Percentiles rank a stretch among this genome's conserved stretches.
Conservation (phyloP, 768 basidiomycete genomes). For the Royoungia palumana region DNA sequence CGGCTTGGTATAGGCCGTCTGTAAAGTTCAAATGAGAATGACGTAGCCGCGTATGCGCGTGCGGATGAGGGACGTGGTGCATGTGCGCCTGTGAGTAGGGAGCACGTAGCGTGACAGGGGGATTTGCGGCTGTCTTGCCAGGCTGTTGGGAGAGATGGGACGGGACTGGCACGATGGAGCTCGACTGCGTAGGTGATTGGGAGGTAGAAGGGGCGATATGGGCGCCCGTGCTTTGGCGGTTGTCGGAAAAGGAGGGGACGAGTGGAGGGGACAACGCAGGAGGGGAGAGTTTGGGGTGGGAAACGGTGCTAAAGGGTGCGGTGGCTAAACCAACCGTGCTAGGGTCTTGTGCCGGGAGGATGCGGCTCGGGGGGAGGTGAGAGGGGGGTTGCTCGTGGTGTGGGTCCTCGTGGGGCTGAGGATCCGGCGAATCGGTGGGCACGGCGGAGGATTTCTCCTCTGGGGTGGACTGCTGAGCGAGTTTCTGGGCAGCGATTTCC, state of each 20-base stretch:
- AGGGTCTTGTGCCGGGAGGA: conserved; percentile 17
- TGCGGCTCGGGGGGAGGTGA: conserved; percentile 15
- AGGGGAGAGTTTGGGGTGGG: conserved; percentile 25
- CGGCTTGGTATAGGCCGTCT: conserved; percentile 35
- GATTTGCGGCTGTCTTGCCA: conserved; percentile 31
- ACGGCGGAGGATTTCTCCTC: conserved; percentile 19
- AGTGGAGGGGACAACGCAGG: conserved; percentile 20
- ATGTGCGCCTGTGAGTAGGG: conserved; percentile 60
- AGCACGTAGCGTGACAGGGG: conserved; percentile 50
- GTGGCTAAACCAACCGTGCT: conserved; percentile 9
- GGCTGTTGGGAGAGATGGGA: conserved; percentile 23
- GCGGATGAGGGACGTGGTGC: conserved; percentile 80
- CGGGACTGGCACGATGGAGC: conserved; percentile 12
- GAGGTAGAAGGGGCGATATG: too few species aligned
- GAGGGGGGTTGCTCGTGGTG: conserved; percentile 12
- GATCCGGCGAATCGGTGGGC: conserved; percentile 18
- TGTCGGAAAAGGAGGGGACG: conserved; percentile 16
- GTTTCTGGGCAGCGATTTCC: conserved; percentile 84
- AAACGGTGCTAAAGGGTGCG: conserved; percentile 14
- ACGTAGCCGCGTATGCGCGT: conserved; percentile 73
- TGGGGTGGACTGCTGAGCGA: conserved; percentile 29
- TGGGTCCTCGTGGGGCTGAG: conserved; percentile 11
- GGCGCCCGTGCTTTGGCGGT: too few species aligned
- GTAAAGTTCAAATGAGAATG: conserved; percentile 51
- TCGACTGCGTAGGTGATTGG: conserved; percentile 22